Base-by-base conservation (phyloP, 2,329 filamentous ascomycete genomes). In the Fusarium subglutinans region DNA sequence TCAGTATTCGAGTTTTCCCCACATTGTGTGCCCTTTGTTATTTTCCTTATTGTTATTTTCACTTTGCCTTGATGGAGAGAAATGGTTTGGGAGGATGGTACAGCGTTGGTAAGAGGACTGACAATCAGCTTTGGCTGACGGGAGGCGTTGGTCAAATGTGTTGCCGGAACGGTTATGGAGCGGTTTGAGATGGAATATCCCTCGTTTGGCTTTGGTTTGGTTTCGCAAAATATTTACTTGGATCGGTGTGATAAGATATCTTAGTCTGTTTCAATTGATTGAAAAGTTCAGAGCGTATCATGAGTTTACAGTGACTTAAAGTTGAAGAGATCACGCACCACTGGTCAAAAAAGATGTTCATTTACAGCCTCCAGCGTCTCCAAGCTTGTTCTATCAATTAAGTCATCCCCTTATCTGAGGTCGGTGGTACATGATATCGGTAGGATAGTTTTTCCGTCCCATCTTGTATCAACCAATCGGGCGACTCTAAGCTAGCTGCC, bases 111-210 rank as follows among this genome's bases (percentile, higher is more conserved):
- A 59, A 60, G 48, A 28, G 28, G 53, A 24, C 40, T 37, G 54
- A 24, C 50, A 28, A 30, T 38, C 45, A 65, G 48, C 35, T 17
- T 37, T 28, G 59, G 24, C 56, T 53, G 28, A 61, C 47, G 50
- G 66, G 55, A 70, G 71, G 74, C 77, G 77, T 79, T 78, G 57
- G 68, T 63, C 64, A 69, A 74, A 54, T 48, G 59, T 70, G 51
- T 55, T 24, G 40, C 43, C 47, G 48, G 41, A 26, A 45, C 47
- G 63, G 40, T 57, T 35, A 30, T 38, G 44, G 43, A 18, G 37
- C 40, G 47, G 40, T 56, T 26, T 63, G 38, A 41, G 33, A 57
- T 55, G 48, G 60, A 30, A 72, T 75, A 73, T 77, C 74, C 61
- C 57, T 78, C 77, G 68, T 64, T 77, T 77, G 38, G 66, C 33